These are phyloP conservation scores for Choiromyces venosus DNA, from an alignment of 495 filamentous ascomycete genomes.

Conservation along the genomic window DNA sequence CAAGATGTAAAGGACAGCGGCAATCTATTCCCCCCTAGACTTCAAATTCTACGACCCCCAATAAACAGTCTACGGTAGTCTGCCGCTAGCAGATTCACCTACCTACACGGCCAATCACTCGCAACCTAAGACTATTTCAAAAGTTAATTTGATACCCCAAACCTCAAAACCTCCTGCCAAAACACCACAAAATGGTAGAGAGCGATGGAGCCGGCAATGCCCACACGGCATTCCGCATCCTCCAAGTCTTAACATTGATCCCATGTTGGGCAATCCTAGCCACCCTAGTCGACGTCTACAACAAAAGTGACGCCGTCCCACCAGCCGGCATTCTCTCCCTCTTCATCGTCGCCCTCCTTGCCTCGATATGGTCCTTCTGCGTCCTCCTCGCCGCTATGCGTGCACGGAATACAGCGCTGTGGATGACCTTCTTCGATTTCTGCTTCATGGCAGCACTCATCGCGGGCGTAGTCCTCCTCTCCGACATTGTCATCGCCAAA, in stretches of 20 bases:
- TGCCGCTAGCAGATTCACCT: background rate
- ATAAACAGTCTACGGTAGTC: background rate
- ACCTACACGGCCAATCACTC: background rate
- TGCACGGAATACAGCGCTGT: slow-evolving; percentile 39
- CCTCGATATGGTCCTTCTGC: slow-evolving; percentile 40
- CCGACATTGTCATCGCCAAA: slow-evolving; percentile 26
- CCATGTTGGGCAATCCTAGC: slow-evolving; percentile 39
- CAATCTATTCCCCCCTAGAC: background rate
- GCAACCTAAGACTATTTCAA: background rate
- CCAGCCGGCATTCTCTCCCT: slow-evolving; percentile 30
- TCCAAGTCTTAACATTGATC: slow-evolving; percentile 38
- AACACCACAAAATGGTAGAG: slow-evolving; percentile 17
- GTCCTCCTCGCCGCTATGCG: slow-evolving; percentile 33
- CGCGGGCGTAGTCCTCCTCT: slow-evolving; percentile 29
- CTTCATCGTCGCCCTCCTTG: slow-evolving; percentile 38
- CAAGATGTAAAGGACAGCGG: background rate
- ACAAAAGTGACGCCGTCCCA: slow-evolving; percentile 2
- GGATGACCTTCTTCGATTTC: slow-evolving; percentile 36
- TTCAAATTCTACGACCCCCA: background rate
- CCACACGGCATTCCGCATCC: slow-evolving; percentile 28
- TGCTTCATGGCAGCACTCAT: slow-evolving; percentile 27
- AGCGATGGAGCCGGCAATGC: slow-evolving; percentile 13
- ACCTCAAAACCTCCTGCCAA: background rate
- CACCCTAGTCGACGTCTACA: slow-evolving; percentile 26
- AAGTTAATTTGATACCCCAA: background rate